Percentiles rank a stretch among this genome's conserved stretches.
These are phyloP conservation scores for Cryptococcus hybrid DNA, from an alignment of 1,284 basidiomycete genomes.

Conservation along the genomic window DNA sequence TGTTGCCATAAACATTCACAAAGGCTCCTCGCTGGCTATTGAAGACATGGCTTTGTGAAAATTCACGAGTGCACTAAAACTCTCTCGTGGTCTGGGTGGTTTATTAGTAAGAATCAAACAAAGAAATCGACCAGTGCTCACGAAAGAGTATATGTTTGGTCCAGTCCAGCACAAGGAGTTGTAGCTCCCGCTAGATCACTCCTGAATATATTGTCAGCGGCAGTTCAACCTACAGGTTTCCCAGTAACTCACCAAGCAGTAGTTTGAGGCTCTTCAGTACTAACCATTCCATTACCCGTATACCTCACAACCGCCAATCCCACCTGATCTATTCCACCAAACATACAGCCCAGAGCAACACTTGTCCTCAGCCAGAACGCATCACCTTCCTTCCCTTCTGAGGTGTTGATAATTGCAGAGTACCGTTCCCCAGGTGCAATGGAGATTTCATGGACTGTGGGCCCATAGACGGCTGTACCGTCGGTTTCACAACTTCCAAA, in stretches of 20 bases:
- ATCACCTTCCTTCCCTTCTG: slow-evolving; percentile 19
- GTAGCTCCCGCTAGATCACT: slow-evolving; percentile 6
- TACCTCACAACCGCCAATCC: slow-evolving; percentile 8
- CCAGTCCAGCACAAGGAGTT: slow-evolving; percentile 16
- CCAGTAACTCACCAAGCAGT: slow-evolving; percentile 5
- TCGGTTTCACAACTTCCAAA: slow-evolving; percentile 34
- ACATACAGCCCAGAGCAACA: slow-evolving; percentile 7
- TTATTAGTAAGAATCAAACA: background rate
- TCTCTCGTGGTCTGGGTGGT: slow-evolving; percentile 27
- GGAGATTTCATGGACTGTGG: slow-evolving; percentile 22
- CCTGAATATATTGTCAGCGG: slow-evolving; percentile 1
- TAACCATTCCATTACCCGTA: background rate
- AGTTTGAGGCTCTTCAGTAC: background rate
- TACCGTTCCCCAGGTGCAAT: slow-evolving; percentile 37
- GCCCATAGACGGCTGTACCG: slow-evolving; percentile 23
- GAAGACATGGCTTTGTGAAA: slow-evolving; percentile 19
- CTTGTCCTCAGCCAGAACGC: slow-evolving; percentile 39
- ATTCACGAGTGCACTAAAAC: slow-evolving; percentile 17
- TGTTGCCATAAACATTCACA: slow-evolving; percentile 16
- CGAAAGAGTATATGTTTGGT: slow-evolving; percentile 16
- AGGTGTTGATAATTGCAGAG: slow-evolving; percentile 37
- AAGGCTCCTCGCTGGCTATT: slow-evolving; percentile 21
- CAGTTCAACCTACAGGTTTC: background rate
- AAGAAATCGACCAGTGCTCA: slow-evolving; percentile 2
- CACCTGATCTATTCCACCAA: background rate